Evolutionary conservation across 2,329 filamentous ascomycete species (phyloP).

Genomic region (Decorospora gaudefroyi): DNA sequence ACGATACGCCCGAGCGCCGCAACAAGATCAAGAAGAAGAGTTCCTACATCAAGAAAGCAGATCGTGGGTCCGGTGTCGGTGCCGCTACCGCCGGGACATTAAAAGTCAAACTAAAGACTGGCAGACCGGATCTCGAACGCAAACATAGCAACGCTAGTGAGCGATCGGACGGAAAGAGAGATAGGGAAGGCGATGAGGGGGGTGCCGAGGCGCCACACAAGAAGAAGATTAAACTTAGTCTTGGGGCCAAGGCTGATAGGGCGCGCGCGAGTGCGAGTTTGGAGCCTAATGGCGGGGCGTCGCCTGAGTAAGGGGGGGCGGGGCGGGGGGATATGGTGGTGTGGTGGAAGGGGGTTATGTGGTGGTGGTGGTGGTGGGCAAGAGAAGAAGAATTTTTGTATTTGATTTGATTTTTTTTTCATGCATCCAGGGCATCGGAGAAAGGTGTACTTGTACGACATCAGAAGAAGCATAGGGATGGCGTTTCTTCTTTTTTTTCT

Average conservation of each 20-base stretch:
- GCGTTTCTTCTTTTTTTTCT: too few species aligned
- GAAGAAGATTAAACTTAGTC: slow-evolving; percentile 48
- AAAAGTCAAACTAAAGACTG: slow-evolving; percentile 45
- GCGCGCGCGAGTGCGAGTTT: slow-evolving; percentile 19
- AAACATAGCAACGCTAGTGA: slow-evolving; percentile 40
- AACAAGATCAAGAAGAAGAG: slow-evolving; percentile 59
- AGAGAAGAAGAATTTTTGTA: too few species aligned
- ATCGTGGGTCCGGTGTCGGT: slow-evolving; percentile 34
- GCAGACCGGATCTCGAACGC: slow-evolving; percentile 34
- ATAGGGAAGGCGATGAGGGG: slow-evolving; percentile 40
- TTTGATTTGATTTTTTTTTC: too few species aligned
- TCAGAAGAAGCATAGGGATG: too few species aligned
- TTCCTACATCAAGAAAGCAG: slow-evolving; percentile 49
- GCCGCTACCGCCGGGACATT: slow-evolving; percentile 14
- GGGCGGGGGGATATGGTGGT: too few species aligned
- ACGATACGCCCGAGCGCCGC: slow-evolving; percentile 50
- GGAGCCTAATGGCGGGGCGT: slow-evolving; percentile 14
- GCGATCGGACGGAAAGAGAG: slow-evolving; percentile 41
- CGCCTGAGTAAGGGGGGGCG: slow-evolving; percentile 13
- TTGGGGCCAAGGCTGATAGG: slow-evolving; percentile 27
- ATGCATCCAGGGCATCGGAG: too few species aligned
- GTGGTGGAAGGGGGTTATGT: too few species aligned
- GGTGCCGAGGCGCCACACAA: slow-evolving; percentile 39
- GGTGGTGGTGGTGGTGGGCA: too few species aligned
- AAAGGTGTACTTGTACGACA: too few species aligned